Conservation (phyloP, 2,329 filamentous ascomycete species). For the Bipolaris victoriae region DNA sequence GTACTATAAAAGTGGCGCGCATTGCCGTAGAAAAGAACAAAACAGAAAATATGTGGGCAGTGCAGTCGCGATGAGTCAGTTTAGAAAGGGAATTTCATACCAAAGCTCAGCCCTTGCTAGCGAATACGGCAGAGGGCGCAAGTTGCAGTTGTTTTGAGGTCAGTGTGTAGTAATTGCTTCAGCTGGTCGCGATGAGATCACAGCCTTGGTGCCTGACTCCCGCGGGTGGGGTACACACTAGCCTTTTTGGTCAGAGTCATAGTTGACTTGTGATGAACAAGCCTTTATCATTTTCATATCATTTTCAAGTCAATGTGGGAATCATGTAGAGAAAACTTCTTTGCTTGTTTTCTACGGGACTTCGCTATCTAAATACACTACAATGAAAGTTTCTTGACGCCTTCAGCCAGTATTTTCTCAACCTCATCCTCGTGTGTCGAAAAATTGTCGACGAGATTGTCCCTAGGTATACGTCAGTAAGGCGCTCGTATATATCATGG, state of each 20-base stretch:
- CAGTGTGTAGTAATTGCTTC: conserved; percentile 13
- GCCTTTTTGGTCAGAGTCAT: not conserved
- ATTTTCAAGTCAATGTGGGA: not conserved
- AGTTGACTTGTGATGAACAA: not conserved
- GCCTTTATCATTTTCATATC: not conserved
- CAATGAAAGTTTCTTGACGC: conserved; percentile 30
- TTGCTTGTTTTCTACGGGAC: not conserved
- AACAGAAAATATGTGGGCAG: conserved; percentile 4
- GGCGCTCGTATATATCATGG: fast-evolving
- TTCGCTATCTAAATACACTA: not conserved
- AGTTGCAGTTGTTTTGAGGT: conserved; percentile 8
- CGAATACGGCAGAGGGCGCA: conserved; percentile 17
- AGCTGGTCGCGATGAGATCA: conserved; percentile 22
- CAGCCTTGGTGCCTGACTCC: conserved; percentile 11
- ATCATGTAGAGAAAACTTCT: too few species aligned
- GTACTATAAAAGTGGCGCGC: conserved; percentile 18
- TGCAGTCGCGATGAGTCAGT: conserved; percentile 19
- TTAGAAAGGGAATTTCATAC: conserved; percentile 25
- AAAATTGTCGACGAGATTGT: conserved; percentile 61
- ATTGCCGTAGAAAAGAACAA: conserved; percentile 26
- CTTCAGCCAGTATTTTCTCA: conserved; percentile 52
- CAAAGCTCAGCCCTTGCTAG: not conserved
- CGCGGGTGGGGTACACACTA: conserved; percentile 12
- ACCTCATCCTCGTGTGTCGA: conserved; percentile 55
- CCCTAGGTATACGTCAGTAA: conserved; percentile 32